Evolutionary conservation across 108 stramenopile species (phyloP).

Genomic region (Fragilaria radians): DNA sequence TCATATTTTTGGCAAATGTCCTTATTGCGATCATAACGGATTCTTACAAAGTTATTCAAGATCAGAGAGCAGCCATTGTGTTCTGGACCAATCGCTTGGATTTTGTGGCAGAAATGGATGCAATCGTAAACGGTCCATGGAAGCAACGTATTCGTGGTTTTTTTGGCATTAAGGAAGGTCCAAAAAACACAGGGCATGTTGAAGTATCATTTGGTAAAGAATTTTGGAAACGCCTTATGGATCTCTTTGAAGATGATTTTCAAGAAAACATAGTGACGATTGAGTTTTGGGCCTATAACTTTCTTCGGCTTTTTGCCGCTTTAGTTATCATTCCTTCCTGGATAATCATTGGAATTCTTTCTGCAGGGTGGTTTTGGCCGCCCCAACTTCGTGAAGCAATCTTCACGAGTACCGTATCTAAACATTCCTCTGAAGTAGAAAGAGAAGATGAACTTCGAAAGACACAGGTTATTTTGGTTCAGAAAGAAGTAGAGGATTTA

Average conservation of each 20-base stretch:
- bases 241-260: constrained; percentile 34
- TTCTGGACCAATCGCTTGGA: constrained; percentile 55
- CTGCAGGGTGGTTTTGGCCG: constrained; percentile 45
- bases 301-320: constrained; percentile 20
- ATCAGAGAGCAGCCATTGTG: constrained; percentile 46
- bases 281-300: constrained; percentile 39
- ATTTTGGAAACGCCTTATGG: constrained; percentile 32
- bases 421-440: constrained; percentile 42
- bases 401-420: constrained; percentile 32
- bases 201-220: constrained; percentile 5
- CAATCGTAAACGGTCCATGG: constrained; percentile 28
- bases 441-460: constrained; percentile 39
- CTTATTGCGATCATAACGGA: constrained; percentile 58
- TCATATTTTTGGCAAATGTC: constrained; percentile 45
- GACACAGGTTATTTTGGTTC: constrained; percentile 33
- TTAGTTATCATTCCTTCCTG: constrained; percentile 38
- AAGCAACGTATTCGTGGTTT: neutral
- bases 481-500: constrained; percentile 24
- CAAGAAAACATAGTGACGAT: constrained; percentile 21
- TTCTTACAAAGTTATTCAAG: constrained; percentile 46
- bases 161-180: constrained; percentile 7
- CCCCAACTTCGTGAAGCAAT: constrained; percentile 38
- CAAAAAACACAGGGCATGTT: constrained; percentile 12
- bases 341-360: constrained; percentile 31
- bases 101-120: constrained; percentile 54